These are phyloP conservation scores for Amphicarpaea edgeworthii DNA, from an alignment of 306 rosid species.

Conservation along the genomic window DNA sequence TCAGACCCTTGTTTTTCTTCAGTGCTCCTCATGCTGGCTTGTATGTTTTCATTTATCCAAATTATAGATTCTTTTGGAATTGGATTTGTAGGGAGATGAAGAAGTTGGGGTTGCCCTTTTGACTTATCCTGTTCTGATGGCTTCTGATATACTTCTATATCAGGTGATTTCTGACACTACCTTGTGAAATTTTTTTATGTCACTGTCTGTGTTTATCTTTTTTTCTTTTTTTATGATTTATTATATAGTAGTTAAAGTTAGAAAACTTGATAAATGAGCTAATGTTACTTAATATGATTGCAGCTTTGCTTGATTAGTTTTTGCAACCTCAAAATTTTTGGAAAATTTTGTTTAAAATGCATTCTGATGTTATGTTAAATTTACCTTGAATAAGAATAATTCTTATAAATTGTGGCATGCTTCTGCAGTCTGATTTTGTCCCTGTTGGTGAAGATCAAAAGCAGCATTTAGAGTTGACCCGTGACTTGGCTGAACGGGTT, in stretches of 20 bases:
- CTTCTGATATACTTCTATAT: conserved; percentile 95
- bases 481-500: conserved; percentile 91
- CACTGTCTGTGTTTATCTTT: no score
- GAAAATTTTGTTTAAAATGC: conserved; percentile 31
- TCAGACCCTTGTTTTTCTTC: conserved; percentile 6
- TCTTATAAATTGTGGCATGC: conserved; percentile 59
- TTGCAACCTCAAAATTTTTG: conserved; percentile 17
- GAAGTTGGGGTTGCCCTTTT: conserved; percentile 96
- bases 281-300: conserved; percentile 35
- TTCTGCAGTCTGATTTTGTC: conserved; percentile 86
- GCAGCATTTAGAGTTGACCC: conserved; percentile 97
- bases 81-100: conserved; percentile 85
- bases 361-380: conserved; percentile 39
- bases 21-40: conserved; percentile 5
- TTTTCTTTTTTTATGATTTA: no score
- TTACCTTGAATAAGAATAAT: conserved; percentile 43
- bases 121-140: conserved; percentile 99
- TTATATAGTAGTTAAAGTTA: conserved; percentile 32
- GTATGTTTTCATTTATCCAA: conserved; percentile 35
- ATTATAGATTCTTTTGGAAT: conserved; percentile 46
- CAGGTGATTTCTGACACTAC: conserved; percentile 65
- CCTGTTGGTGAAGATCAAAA: conserved; percentile 99
- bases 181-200: conserved; percentile 23
- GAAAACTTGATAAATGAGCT: conserved; percentile 3
- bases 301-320: conserved; percentile 25